phyloP scores from a whole-genome alignment of 352 stramenopile species.

The Phytopythium sindhum region DNA sequence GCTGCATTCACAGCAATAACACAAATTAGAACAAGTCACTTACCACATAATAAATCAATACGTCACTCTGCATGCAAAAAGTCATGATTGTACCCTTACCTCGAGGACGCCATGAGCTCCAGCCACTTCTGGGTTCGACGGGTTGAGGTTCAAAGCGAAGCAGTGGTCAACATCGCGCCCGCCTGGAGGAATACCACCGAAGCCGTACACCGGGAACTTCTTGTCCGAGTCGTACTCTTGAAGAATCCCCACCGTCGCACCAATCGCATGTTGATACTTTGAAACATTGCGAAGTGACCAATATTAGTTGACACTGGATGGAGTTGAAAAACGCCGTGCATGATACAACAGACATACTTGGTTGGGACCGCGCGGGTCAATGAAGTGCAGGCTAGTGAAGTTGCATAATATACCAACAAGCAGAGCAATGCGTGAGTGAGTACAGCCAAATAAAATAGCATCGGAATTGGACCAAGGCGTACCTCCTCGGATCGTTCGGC shows the following conservation, averaged over 20 bases:
- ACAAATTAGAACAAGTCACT: not conserved
- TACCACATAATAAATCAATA: not conserved
- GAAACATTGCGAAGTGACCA: not conserved
- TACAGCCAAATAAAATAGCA: not conserved
- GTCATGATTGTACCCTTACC: conserved; percentile 15
- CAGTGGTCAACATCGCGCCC: conserved; percentile 79
- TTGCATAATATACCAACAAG: not conserved
- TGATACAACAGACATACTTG: conserved; percentile 14
- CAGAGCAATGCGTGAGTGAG: not conserved
- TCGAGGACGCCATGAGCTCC: conserved; percentile 73
- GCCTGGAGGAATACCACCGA: conserved; percentile 78
- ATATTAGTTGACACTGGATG: not conserved
- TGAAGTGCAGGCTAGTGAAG: conserved; percentile 54
- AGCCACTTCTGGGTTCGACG: conserved; percentile 63
- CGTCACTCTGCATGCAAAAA: not conserved
- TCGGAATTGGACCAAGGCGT: not conserved
- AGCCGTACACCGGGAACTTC: conserved; percentile 70
- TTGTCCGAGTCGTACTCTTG: conserved; percentile 75
- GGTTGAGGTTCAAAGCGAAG: conserved; percentile 85
- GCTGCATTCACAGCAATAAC: conserved; percentile 12
- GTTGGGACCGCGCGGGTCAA: conserved; percentile 61
- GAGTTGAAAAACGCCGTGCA: not conserved
- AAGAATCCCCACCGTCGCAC: conserved; percentile 57
- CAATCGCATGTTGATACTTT: conserved; percentile 72
- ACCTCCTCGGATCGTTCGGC: conserved; percentile 42